Evolutionary conservation across 2,329 filamentous ascomycete species (phyloP), one percentile per base, ranked within the genome.

Genomic region (Phialophora chinensis): DNA sequence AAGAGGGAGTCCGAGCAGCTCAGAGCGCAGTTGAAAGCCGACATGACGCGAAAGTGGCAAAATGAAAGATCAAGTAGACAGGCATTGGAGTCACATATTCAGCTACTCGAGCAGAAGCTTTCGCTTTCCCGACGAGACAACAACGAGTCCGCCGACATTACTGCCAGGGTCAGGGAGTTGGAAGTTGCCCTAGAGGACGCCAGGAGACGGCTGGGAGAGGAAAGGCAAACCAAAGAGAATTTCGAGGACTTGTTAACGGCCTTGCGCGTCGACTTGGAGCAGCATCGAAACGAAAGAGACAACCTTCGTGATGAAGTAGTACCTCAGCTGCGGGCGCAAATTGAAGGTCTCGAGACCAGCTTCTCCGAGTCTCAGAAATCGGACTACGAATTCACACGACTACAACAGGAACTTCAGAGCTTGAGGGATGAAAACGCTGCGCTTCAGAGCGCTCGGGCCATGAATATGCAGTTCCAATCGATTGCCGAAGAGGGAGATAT

Each of bases 181-280:
- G 93, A 97, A 77, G 83, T 80, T 61, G 88, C 88, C 0, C 88
- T 96, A 70, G 93, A 97, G 72, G 92, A 96, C 74, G 86, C 94
- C 56, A 88, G 90, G 69, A 88, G 93, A 72, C 90, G 91, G 72
- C 83, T 99, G 53, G 84, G 87, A 0, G 93, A 98, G 75, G 95
- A 99, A 79, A 87, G 91, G 63, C 87, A 91, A 76, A 88, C 91
- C 73, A 97, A 96, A 77, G 89, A 92, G 75, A 97, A 96, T 77
- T 96, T 98, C 73, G 93, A 98, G 79, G 93, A 97, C 76, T 85
- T 99, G 52, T 84, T 98, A 53, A 88, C 89, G 6, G 94, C 91
- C 4, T 88, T 98, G 72, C 90, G 91, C 72, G 86, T 88, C 27
- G 93, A 99, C 76, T 83, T 98, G 14, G 87, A 93, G 73, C 90